Base-by-base conservation (phyloP, 768 basidiomycete species). In the Amanita jacksonii region DNA sequence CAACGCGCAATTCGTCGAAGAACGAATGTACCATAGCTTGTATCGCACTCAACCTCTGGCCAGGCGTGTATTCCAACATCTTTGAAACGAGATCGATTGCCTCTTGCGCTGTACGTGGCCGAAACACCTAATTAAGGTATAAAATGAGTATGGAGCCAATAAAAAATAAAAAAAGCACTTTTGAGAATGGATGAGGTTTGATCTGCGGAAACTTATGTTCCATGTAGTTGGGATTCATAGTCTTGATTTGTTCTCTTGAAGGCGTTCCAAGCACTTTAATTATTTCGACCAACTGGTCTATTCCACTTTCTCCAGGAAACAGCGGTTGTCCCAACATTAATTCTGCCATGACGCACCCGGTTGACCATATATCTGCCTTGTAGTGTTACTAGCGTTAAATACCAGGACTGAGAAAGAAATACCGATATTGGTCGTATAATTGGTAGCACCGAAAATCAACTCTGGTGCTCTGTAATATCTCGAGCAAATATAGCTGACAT, bases 191-290 rank as follows among this genome's bases (percentile, higher is more conserved):
- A 60, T 98, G 94, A n/a, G 93, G 91, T 62, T 94, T 92, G 73
- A 99, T 99, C 66, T 98, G 94, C 1, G 96, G 96, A 73, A 99
- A 99, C 67, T 98, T 97, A 79, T 99, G 96, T 61, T 99, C 96
- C 96, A 98, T 98, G 68, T 99, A 99, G 70, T 99, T 99, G 44
- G 96, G 96, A 66, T 99, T 99, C 96, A 99, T 99, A 54, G 96
- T 98, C 81, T 99, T 98, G 77, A 99, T 99, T 65, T 99, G 96
- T 61, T 98, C 96, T 53, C 94, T 73, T 47, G 96, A 93, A 2
- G 96, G 96, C 16, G 96, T 99, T 12, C 96, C 96, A 43, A 99
- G 79, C 34, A 99, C 92, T 65, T 99, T 99, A 81, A 99, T 99
- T 55, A 99, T 99, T 68, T 99, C 96, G 46, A 99, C 96, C 57